phyloP scores from a whole-genome alignment of 202 grass and related monocot genomes.

The Digitaria exilis region DNA sequence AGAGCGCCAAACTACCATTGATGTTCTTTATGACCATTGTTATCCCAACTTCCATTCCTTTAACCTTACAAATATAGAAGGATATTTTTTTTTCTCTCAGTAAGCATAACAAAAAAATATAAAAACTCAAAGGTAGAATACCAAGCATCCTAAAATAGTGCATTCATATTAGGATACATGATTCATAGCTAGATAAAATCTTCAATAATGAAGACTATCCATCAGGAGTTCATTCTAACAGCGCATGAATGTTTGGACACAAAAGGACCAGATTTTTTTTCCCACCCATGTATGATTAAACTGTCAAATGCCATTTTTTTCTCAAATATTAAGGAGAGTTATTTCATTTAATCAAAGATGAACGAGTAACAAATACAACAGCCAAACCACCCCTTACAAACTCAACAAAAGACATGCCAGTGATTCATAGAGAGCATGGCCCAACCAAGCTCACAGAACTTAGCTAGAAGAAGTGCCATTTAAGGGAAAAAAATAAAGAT shows the following conservation, averaged over 20 bases:
- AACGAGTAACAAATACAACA: background rate
- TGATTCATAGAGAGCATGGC: background rate
- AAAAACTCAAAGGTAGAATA: background rate
- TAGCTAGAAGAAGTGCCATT: background rate
- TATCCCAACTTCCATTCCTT: constrained; percentile 94
- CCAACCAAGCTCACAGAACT: background rate
- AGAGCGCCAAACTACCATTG: constrained; percentile 72
- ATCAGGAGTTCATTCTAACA: background rate
- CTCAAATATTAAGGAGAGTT: background rate
- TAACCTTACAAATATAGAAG: constrained; percentile 65
- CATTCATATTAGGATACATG: background rate
- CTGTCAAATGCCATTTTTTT: background rate
- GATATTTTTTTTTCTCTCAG: constrained; percentile 39
- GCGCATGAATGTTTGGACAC: background rate
- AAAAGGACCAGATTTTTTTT: background rate
- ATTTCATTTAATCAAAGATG: background rate
- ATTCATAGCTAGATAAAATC: background rate
- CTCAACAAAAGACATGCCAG: background rate
- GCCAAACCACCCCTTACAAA: background rate
- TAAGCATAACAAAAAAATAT: constrained; percentile 30
- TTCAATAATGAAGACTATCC: background rate
- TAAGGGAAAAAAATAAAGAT: background rate
- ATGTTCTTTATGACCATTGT: constrained; percentile 76
- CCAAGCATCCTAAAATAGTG: constrained; percentile 17
- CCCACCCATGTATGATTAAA: background rate